phyloP scores from a whole-genome alignment of 306 rosid species.

The Clitoria ternatea region DNA sequence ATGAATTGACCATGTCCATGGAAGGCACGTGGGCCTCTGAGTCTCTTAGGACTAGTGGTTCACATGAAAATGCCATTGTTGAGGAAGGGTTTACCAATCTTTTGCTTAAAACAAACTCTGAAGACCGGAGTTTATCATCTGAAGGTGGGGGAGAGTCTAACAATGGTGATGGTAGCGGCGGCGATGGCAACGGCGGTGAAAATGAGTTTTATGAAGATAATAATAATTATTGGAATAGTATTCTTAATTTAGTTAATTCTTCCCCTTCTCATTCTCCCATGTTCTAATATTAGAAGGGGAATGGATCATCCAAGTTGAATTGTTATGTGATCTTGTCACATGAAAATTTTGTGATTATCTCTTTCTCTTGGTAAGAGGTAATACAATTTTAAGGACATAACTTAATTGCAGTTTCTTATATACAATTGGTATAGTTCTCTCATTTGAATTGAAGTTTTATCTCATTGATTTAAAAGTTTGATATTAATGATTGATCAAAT shows the following conservation, averaged over 20 bases:
- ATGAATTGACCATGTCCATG: conserved; percentile 54
- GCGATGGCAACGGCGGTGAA: background rate
- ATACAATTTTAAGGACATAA: background rate
- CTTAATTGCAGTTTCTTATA: too few relatives aligned
- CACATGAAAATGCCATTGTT: conserved; percentile 31
- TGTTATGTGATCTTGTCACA: background rate
- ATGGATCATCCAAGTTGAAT: background rate
- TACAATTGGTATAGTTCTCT: too few relatives aligned
- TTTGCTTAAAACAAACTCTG: conserved; percentile 60
- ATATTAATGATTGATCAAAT: too few relatives aligned
- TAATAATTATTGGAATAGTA: conserved; percentile 90
- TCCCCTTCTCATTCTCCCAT: conserved; percentile 80
- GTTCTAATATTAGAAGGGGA: conserved; percentile 34
- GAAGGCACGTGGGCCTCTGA: conserved; percentile 55
- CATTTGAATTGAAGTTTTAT: too few relatives aligned
- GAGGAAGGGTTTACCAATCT: conserved; percentile 94
- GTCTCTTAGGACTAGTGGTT: conserved; percentile 26
- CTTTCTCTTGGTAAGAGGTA: background rate
- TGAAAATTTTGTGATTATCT: background rate
- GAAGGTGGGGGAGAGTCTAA: conserved; percentile 61
- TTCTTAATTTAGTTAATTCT: conserved; percentile 90
- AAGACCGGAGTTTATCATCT: conserved; percentile 62
- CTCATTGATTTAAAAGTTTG: too few relatives aligned
- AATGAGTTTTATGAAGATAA: conserved; percentile 69
- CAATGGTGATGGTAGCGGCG: conserved; percentile 26